phyloP scores from a whole-genome alignment of 306 rosid species.

The Luffa acutangula region DNA sequence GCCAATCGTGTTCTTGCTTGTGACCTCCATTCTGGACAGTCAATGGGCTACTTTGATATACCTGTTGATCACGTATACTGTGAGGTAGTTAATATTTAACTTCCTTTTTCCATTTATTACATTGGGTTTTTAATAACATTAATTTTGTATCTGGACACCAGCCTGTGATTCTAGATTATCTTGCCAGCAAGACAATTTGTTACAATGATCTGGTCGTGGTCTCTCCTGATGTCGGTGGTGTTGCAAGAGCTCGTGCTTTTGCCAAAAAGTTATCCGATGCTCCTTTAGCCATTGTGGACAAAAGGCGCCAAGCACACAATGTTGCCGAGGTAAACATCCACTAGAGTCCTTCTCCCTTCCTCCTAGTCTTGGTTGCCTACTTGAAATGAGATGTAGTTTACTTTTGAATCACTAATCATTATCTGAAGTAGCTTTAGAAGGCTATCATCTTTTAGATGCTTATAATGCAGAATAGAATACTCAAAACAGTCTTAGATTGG shows the following conservation, averaged over 20 bases:
- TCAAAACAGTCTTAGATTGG: neutral
- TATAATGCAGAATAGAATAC: neutral
- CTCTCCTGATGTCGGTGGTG: slow-evolving; percentile 99
- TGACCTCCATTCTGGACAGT: slow-evolving; percentile 97
- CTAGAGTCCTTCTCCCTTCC: neutral
- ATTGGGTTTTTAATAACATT: neutral
- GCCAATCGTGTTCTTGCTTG: slow-evolving; percentile 99
- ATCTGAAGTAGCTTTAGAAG: neutral
- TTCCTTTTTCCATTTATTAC: no score
- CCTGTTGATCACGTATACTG: slow-evolving; percentile 98
- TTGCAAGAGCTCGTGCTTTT: slow-evolving; percentile 96
- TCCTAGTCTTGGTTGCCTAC: neutral
- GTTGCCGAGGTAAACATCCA: slow-evolving; percentile 64
- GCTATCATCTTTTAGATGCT: neutral
- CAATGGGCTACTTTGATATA: slow-evolving; percentile 98
- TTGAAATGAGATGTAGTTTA: neutral
- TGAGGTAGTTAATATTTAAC: slow-evolving; percentile 43
- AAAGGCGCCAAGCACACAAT: slow-evolving; percentile 92
- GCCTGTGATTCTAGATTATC: slow-evolving; percentile 99
- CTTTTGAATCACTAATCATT: neutral
- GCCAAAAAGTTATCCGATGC: slow-evolving; percentile 97
- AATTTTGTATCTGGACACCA: slow-evolving; percentile 17
- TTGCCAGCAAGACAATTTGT: slow-evolving; percentile 90
- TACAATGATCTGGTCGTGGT: slow-evolving; percentile 94
- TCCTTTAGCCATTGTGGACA: slow-evolving; percentile 95